These are phyloP conservation scores for Penicillium aurantiogriseum DNA, from an alignment of 2,329 filamentous ascomycete species.

Conservation along the genomic window DNA sequence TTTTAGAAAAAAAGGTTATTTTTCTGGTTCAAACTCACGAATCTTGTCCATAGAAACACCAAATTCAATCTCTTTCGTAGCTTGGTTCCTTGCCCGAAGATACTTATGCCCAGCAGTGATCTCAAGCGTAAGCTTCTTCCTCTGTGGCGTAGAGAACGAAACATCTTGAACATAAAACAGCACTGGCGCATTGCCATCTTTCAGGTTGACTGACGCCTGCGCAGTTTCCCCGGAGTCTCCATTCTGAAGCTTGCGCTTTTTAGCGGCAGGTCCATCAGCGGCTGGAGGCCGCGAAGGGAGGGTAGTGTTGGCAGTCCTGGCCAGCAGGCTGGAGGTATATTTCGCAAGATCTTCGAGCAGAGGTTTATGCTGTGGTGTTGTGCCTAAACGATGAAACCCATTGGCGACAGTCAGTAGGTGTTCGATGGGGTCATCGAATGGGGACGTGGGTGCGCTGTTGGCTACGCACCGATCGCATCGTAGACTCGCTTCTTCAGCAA, in stretches of 20 bases:
- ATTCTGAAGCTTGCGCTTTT: slow-evolving; percentile 53
- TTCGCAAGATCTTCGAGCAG: slow-evolving; percentile 52
- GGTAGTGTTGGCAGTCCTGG: slow-evolving; percentile 28
- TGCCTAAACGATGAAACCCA: slow-evolving; percentile 25
- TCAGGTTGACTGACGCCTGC: slow-evolving; percentile 33
- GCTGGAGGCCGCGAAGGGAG: slow-evolving; percentile 27
- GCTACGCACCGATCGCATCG: slow-evolving; percentile 44
- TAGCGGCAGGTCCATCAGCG: slow-evolving; percentile 39
- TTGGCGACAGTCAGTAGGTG: slow-evolving; percentile 15
- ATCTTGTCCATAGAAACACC: slow-evolving; percentile 51
- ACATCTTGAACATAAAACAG: slow-evolving; percentile 54
- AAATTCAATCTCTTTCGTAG: slow-evolving; percentile 54
- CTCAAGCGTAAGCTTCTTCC: slow-evolving; percentile 63
- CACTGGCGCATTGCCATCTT: slow-evolving; percentile 31
- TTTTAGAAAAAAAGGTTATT: not conserved
- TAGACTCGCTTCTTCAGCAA: slow-evolving; percentile 43
- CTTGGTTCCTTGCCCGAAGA: slow-evolving; percentile 51
- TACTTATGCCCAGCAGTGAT: slow-evolving; percentile 47
- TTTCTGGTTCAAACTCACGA: slow-evolving; percentile 36
- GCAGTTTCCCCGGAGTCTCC: slow-evolving; percentile 28
- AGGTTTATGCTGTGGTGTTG: slow-evolving; percentile 38
- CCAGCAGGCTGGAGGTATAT: slow-evolving; percentile 43
- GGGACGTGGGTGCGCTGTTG: slow-evolving; percentile 12
- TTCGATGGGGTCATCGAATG: slow-evolving; percentile 2
- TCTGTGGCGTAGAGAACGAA: slow-evolving; percentile 61